A percentile compares a stretch with the other conserved stretches of the same genome.
phyloP scores from a whole-genome alignment of 208 protist genomes.

The Leishmania mexicana region DNA sequence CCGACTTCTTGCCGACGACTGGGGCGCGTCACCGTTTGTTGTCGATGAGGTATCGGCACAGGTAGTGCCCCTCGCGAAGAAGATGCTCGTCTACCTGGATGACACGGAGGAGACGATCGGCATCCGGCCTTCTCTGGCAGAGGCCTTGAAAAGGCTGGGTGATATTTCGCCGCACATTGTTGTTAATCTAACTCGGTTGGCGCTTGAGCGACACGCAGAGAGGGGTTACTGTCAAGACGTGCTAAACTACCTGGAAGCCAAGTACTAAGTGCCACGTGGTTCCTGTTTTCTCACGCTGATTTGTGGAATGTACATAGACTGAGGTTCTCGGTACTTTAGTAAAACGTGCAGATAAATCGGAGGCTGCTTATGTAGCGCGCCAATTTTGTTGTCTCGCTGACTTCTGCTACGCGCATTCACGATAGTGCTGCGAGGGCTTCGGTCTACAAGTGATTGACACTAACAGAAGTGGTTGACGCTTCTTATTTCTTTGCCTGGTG shows the following conservation, averaged over 20 bases:
- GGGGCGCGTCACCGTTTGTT: slow-evolving; percentile 28
- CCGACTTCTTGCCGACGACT: slow-evolving; percentile 24
- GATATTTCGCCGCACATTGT: slow-evolving; percentile 64
- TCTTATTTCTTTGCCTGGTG: slow-evolving; percentile 2
- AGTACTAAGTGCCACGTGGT: slow-evolving; percentile 24
- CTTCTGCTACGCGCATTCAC: neutral
- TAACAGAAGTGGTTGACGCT: neutral
- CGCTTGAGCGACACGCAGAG: slow-evolving; percentile 54
- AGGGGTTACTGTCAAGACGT: slow-evolving; percentile 51
- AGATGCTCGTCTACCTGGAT: slow-evolving; percentile 86
- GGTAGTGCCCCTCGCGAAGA: slow-evolving; percentile 68
- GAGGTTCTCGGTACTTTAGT: neutral
- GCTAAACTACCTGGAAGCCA: slow-evolving; percentile 42
- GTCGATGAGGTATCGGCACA: slow-evolving; percentile 68
- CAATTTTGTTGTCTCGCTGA: slow-evolving; percentile 1
- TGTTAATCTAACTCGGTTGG: slow-evolving; percentile 50
- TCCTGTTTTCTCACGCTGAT: neutral
- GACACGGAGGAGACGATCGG: slow-evolving; percentile 75
- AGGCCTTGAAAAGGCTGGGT: slow-evolving; percentile 55
- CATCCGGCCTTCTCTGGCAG: slow-evolving; percentile 43
- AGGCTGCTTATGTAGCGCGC: neutral
- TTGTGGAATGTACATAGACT: slow-evolving; percentile 10
- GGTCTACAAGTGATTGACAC: neutral
- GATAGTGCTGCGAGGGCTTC: neutral
- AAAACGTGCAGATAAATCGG: neutral